Percentiles rank a stretch among this genome's conserved stretches.
These are phyloP conservation scores for Ploettnerulaceae sp. DNA, from an alignment of 2,329 filamentous ascomycete genomes.

Conservation along the genomic window DNA sequence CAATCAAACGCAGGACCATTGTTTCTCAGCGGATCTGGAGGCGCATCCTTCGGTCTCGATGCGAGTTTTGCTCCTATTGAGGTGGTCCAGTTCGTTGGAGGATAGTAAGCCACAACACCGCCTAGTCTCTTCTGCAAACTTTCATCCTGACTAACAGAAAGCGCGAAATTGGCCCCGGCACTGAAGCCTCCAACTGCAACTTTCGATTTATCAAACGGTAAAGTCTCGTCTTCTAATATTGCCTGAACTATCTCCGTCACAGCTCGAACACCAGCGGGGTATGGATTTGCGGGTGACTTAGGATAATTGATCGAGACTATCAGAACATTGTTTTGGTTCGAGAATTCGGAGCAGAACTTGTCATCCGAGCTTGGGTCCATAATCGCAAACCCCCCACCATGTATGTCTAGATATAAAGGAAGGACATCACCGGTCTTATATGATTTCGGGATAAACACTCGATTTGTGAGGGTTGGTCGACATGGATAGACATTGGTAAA, in stretches of 20 bases:
- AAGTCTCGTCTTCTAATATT: slow-evolving; percentile 39
- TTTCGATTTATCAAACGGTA: slow-evolving; percentile 42
- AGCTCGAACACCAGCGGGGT: slow-evolving; percentile 43
- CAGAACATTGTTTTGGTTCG: slow-evolving; percentile 38
- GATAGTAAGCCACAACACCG: slow-evolving; percentile 39
- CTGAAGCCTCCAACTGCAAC: slow-evolving; percentile 47
- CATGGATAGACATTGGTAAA: slow-evolving; percentile 22
- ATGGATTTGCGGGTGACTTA: slow-evolving; percentile 42
- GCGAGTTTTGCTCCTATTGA: slow-evolving; percentile 17
- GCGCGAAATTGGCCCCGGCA: slow-evolving; percentile 46
- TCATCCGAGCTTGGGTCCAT: slow-evolving; percentile 42
- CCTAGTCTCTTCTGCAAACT: slow-evolving; percentile 30
- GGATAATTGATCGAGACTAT: slow-evolving; percentile 47
- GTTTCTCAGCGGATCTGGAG: slow-evolving; percentile 12
- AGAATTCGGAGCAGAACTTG: slow-evolving; percentile 43
- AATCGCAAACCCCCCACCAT: slow-evolving; percentile 48
- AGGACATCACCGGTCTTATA: slow-evolving; percentile 20
- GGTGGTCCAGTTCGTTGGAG: slow-evolving; percentile 39
- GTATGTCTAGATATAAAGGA: slow-evolving; percentile 46
- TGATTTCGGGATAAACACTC: slow-evolving; percentile 37
- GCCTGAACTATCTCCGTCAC: slow-evolving; percentile 41
- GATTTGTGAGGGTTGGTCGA: slow-evolving; percentile 26
- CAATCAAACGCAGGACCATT: slow-evolving; percentile 18
- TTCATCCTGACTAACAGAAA: slow-evolving; percentile 40
- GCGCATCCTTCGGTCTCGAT: slow-evolving; percentile 14